These are phyloP conservation scores for Cladophialophora yegresii DNA, from an alignment of 2,329 filamentous ascomycete genomes.

Conservation along the genomic window DNA sequence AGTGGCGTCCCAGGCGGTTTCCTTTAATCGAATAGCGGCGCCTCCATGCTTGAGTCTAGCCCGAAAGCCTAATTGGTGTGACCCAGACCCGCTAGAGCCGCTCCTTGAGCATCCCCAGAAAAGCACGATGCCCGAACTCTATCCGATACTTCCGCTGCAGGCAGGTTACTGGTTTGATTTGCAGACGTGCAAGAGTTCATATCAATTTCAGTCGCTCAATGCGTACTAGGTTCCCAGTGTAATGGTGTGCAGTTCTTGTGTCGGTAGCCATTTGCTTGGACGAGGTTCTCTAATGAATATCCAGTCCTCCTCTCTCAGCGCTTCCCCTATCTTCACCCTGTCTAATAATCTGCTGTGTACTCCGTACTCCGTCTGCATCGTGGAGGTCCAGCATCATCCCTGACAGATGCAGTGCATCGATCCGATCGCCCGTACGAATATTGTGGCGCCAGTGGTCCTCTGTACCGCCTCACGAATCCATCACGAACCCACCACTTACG, in stretches of 20 bases:
- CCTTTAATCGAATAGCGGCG: background rate
- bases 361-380: background rate
- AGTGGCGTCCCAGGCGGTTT: background rate
- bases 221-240: background rate
- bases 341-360: background rate
- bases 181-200: background rate
- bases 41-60: background rate
- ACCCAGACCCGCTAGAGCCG: background rate
- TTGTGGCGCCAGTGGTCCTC: background rate
- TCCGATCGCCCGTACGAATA: background rate
- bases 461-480: background rate
- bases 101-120: background rate
- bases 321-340: background rate
- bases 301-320: background rate
- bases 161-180: background rate
- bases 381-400: background rate
- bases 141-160: background rate
- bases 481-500: background rate
- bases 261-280: background rate
- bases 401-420: conserved; percentile 1
- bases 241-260: background rate
- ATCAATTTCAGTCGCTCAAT: background rate
- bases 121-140: background rate
- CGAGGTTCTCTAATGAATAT: background rate
- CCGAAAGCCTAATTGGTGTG: background rate